Conservation (phyloP, 305 asterid species). For the Solanum hybrid region DNA sequence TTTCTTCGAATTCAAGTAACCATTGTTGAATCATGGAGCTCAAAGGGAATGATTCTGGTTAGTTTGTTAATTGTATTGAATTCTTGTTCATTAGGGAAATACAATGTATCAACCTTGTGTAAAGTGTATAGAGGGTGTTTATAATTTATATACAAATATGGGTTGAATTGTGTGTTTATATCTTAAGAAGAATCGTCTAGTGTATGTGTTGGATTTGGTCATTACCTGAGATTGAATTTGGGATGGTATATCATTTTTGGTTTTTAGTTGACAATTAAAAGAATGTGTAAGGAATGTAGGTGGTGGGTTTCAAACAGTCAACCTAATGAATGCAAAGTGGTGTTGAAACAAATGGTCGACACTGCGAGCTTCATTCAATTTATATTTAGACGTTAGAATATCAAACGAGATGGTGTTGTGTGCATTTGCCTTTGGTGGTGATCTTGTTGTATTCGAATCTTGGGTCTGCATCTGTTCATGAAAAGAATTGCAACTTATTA, state of each 20-base stretch:
- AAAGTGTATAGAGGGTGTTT: background rate
- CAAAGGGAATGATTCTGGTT: slow-evolving; percentile 32
- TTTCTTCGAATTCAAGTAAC: background rate
- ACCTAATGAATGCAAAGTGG: background rate
- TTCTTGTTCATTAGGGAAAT: background rate
- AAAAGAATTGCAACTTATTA: background rate
- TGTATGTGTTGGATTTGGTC: background rate
- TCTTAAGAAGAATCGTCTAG: background rate
- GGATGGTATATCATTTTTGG: background rate
- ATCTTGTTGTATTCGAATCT: background rate
- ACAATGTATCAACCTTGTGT: background rate
- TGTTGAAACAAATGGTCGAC: background rate
- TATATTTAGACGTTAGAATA: background rate
- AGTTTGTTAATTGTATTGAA: slow-evolving; percentile 1
- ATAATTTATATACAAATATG: background rate
- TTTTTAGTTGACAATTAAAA: background rate
- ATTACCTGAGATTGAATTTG: background rate
- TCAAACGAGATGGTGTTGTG: background rate
- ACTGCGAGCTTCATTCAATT: background rate
- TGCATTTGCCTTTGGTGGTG: background rate
- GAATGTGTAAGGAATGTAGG: background rate
- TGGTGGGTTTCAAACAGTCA: background rate
- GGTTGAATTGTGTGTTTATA: background rate
- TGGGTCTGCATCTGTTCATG: background rate
- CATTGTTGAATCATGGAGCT: slow-evolving; percentile 34